phyloP scores from a whole-genome alignment of 2,329 filamentous ascomycete species.

The Domatiomyces catenatus region DNA sequence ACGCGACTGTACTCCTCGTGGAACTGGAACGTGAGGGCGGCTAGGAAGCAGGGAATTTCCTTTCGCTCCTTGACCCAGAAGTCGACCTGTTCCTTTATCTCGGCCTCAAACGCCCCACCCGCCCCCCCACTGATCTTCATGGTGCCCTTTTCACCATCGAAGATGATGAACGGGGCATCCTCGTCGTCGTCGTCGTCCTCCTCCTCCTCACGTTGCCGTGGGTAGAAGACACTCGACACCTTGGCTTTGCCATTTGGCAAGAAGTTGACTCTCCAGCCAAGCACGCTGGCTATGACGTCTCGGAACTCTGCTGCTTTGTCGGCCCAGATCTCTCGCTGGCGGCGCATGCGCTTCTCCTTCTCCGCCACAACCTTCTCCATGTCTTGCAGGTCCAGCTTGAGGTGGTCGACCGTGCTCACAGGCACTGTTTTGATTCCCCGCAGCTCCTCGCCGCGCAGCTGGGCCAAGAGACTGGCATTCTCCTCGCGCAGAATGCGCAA shows the following conservation, averaged over 20 bases:
- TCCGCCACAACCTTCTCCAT: conserved; percentile 53
- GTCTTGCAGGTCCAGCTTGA: conserved; percentile 59
- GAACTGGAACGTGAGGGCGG: conserved; percentile 82
- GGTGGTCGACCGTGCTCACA: conserved; percentile 56
- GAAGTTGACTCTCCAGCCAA: conserved; percentile 92
- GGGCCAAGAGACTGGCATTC: conserved; percentile 65
- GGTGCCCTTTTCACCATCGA: conserved; percentile 83
- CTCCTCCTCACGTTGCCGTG: conserved; percentile 34
- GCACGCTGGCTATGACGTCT: conserved; percentile 76
- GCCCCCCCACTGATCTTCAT: conserved; percentile 96
- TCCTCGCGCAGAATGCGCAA: conserved; percentile 64
- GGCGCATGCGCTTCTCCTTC: conserved; percentile 63
- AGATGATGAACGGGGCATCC: conserved; percentile 50
- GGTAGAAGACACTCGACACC: conserved; percentile 72
- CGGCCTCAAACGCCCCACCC: conserved; percentile 66
- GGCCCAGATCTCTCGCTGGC: conserved; percentile 84
- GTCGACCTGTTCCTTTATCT: conserved; percentile 73
- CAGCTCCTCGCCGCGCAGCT: conserved; percentile 41
- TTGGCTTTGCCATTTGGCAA: conserved; percentile 94
- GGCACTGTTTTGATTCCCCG: conserved; percentile 51
- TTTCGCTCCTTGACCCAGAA: conserved; percentile 94
- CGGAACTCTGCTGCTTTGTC: conserved; percentile 89
- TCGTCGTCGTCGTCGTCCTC: conserved; percentile 22
- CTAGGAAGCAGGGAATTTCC: conserved; percentile 84
- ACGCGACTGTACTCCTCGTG: conserved; percentile 43